Evolutionary conservation across 163 green algal species (phyloP).

Genomic region (Chloromonas sp.): DNA sequence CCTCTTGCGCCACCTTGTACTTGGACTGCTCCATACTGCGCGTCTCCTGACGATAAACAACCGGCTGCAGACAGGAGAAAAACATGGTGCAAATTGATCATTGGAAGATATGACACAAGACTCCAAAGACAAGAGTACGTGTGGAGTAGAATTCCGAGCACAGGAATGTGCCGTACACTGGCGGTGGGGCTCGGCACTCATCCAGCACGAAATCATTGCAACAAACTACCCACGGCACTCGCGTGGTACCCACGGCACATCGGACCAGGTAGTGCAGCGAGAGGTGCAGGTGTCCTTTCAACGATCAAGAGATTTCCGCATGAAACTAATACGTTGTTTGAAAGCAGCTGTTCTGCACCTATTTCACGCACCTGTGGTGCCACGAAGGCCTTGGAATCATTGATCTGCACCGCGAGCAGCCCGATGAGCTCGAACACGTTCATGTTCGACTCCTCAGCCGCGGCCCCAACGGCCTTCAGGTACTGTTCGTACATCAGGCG

Average conservation of each 20-base stretch:
- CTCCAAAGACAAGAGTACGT: no score
- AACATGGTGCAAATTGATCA: not conserved
- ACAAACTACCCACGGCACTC: no score
- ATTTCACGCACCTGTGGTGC: conserved; percentile 10
- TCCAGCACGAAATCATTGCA: not conserved
- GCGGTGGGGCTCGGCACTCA: not conserved
- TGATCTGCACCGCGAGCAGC: conserved; percentile 11
- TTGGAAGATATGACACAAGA: no score
- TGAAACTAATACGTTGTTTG: no score
- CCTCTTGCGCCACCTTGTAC: not conserved
- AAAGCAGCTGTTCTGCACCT: no score
- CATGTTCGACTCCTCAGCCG: conserved; percentile 6
- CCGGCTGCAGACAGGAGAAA: not conserved
- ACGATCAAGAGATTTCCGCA: no score
- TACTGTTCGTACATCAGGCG: conserved; percentile 5
- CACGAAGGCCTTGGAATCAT: conserved; percentile 8
- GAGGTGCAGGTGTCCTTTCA: no score
- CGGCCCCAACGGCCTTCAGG: conserved; percentile 11
- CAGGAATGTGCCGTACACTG: no score
- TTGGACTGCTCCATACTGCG: conserved; percentile 7
- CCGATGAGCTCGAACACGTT: conserved; percentile 14
- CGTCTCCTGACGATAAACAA: conserved; percentile 5
- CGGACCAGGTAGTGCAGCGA: not conserved
- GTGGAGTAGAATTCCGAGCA: no score
- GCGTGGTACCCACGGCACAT: no score